Evolutionary conservation across 1,284 basidiomycete genomes (phyloP).

Genomic region (Cyathus pygmaeus): DNA sequence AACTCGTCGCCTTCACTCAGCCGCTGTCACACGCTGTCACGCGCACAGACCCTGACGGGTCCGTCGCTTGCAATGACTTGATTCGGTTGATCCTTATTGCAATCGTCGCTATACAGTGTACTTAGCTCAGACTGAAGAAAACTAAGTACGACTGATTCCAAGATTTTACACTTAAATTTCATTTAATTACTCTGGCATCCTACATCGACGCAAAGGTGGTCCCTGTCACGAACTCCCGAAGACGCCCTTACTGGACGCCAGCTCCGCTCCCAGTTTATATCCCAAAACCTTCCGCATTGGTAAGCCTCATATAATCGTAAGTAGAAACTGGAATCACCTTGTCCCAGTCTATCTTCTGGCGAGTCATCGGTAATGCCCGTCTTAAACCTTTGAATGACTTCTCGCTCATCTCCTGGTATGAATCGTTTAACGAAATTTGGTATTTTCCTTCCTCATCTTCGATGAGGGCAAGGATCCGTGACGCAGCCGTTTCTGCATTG

Average conservation of each 20-base stretch:
- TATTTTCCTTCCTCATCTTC: constrained; percentile 82
- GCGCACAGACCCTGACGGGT: too few species aligned
- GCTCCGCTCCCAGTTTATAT: constrained; percentile 87
- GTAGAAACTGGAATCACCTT: constrained; percentile 66
- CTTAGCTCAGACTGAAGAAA: too few species aligned
- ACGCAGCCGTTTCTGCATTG: constrained; percentile 64
- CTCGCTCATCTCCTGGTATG: constrained; percentile 88
- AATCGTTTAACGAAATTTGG: constrained; percentile 80
- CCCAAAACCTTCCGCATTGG: constrained; percentile 70
- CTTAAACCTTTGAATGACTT: constrained; percentile 92
- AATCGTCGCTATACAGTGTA: too few species aligned
- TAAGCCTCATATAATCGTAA: constrained; percentile 2
- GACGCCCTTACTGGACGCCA: constrained; percentile 75
- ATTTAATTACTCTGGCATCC: too few species aligned
- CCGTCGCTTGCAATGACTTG: too few species aligned
- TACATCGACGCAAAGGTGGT: too few species aligned
- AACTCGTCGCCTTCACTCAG: too few species aligned
- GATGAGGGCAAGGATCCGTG: constrained; percentile 84
- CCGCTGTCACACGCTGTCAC: too few species aligned
- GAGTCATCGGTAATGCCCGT: constrained; percentile 89
- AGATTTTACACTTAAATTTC: too few species aligned
- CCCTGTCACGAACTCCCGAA: constrained; percentile 56
- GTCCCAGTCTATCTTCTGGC: constrained; percentile 95
- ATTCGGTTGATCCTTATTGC: too few species aligned
- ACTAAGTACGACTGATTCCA: too few species aligned